Percentiles rank a stretch among this genome's conserved stretches.
Conservation (phyloP, 257 asterid species). For the Paraleonurus japonicus region DNA sequence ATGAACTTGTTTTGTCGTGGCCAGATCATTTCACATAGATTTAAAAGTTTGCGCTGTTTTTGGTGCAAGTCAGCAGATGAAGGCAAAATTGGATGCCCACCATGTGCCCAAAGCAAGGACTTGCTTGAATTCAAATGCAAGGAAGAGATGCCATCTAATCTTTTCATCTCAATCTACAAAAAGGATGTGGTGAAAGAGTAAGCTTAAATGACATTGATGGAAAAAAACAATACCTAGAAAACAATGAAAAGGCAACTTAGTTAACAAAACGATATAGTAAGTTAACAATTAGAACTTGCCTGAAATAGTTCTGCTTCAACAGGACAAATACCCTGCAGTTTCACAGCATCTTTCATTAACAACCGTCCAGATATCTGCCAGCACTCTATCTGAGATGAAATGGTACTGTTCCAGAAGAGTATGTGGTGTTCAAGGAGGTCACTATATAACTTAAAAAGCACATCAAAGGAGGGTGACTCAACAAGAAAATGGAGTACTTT, state of each 20-base stretch:
- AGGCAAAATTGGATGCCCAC: conserved; percentile 85
- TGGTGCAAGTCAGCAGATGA: conserved; percentile 62
- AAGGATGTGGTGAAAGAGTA: conserved; percentile 15
- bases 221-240: not conserved
- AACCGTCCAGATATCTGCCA: conserved; percentile 54
- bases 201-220: not conserved
- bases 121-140: conserved; percentile 49
- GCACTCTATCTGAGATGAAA: conserved; percentile 42
- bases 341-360: conserved; percentile 54
- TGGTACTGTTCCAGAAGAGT: conserved; percentile 63
- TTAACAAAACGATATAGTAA: conserved; percentile 20
- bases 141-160: conserved; percentile 35
- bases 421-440: conserved; percentile 77
- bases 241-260: not conserved
- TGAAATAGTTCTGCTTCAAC: conserved; percentile 50
- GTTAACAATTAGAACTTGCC: conserved; percentile 44
- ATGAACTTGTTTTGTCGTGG: conserved; percentile 42
- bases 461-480: conserved; percentile 56
- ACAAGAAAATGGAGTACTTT: conserved; percentile 60
- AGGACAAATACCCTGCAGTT: conserved; percentile 50
- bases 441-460: conserved; percentile 44
- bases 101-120: conserved; percentile 81
- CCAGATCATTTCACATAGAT: conserved; percentile 64
- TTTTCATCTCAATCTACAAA: conserved; percentile 48
- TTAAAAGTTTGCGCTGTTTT: conserved; percentile 52